phyloP scores from a whole-genome alignment of 495 filamentous ascomycete species.

The Chaetomium tenue region DNA sequence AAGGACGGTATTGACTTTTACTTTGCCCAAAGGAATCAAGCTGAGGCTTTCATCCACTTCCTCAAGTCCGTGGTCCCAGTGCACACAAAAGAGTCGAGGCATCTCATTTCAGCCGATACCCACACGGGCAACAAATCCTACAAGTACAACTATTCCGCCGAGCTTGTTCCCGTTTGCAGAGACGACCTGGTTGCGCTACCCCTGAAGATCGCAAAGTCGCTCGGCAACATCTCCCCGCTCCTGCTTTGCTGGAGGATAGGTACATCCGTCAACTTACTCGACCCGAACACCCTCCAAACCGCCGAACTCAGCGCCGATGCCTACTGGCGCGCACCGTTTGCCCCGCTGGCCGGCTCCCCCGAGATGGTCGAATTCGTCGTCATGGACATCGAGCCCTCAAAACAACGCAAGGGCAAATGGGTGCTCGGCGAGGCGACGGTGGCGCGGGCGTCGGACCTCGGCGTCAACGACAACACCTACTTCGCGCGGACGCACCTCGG shows the following conservation, averaged over 20 bases:
- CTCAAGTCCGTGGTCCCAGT: conserved; percentile 76
- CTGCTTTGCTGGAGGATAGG: conserved; percentile 82
- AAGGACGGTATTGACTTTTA: conserved; percentile 95
- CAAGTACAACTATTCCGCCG: conserved; percentile 86
- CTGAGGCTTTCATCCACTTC: conserved; percentile 91
- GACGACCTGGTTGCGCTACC: conserved; percentile 95
- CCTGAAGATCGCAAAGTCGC: conserved; percentile 74
- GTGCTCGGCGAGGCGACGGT: conserved; percentile 82
- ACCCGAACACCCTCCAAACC: conserved; percentile 86
- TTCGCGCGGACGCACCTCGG: conserved; percentile 89
- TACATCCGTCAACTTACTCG: conserved; percentile 82
- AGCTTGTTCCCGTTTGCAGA: conserved; percentile 90
- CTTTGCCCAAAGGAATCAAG: conserved; percentile 83
- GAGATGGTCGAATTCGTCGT: conserved; percentile 90
- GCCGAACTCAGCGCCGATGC: conserved; percentile 74
- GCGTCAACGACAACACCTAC: conserved; percentile 79
- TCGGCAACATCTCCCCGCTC: conserved; percentile 73
- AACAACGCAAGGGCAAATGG: conserved; percentile 74
- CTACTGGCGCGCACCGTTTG: conserved; percentile 89
- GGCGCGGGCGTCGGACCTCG: conserved; percentile 84
- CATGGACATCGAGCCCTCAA: conserved; percentile 86
- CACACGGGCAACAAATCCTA: conserved; percentile 86
- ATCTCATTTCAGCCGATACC: conserved; percentile 89
- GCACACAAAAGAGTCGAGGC: conserved; percentile 77
- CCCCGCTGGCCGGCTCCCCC: conserved; percentile 74